Base-by-base conservation (phyloP, 345 rosid genomes). In the Citrus mangshanensis region DNA sequence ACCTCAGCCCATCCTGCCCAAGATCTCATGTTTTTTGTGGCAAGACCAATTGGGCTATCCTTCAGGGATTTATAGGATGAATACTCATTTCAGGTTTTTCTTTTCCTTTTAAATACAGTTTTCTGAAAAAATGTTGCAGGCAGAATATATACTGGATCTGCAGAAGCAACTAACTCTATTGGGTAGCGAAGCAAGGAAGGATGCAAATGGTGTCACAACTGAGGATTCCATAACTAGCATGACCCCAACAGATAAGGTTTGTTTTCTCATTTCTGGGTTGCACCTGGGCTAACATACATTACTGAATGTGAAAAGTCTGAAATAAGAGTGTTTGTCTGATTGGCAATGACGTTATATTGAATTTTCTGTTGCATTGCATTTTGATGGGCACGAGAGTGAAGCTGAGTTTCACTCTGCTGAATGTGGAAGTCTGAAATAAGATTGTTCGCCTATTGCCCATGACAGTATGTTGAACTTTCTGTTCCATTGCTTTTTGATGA, bases 131-230 rank as follows among this genome's bases (percentile, higher is more conserved):
- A 72, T 73, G 63, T 67, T 86, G 73, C 90, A 94, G 98, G 98
- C 98, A 3, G 97, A 88, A 75, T 80, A 85, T 77, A 91, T 94
- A 75, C 91, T 94, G 66, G 94, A 91, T 82, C 84, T 96, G 82
- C 99, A 96, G 84, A 94, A 96, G 87, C 97, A 94, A 81, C 89
- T 96, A 76, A 93, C 97, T 54, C 84, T 96, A 79, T 83, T 89
- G 77, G 97, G 93, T 74, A 89, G 93, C 16, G 97, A 92, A 89
- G 64, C 87, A 42, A 84, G 86, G 85, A 90, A 84, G 78, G 92
- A 93, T 82, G 82, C 84, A 70, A 91, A 89, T 75, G 93, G 94
- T 65, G 83, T 84, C 72, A 78, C 88, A 70, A 75, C 85, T 22
- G 94, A 91, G 66, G 97, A 92, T 42, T 79, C 94, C 71, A 78